These are phyloP conservation scores for Dendrocalamus latiflorus DNA, from an alignment of 202 grass and related monocot genomes.

Conservation along the genomic window DNA sequence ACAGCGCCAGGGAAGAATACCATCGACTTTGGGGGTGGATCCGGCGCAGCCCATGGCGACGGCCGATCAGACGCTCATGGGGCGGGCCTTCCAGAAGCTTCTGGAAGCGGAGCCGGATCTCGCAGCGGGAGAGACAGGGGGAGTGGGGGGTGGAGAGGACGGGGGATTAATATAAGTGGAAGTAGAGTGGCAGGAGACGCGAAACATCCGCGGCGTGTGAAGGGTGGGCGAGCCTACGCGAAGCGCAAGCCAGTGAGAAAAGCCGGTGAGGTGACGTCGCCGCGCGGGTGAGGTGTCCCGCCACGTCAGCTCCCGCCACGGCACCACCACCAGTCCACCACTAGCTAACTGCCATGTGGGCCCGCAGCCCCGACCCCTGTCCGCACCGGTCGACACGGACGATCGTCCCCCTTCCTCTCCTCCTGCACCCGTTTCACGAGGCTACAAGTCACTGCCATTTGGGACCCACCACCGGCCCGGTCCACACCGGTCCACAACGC, in stretches of 20 bases:
- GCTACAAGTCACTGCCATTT: background rate
- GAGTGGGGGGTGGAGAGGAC: background rate
- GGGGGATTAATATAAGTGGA: slow-evolving; percentile 21
- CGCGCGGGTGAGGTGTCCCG: background rate
- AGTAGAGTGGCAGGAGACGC: slow-evolving; percentile 18
- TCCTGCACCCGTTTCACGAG: background rate
- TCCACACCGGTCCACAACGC: background rate
- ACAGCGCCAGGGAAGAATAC: slow-evolving; percentile 11
- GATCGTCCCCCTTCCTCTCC: too few species aligned
- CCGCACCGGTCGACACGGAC: background rate
- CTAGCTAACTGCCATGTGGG: background rate
- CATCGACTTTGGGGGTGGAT: slow-evolving; percentile 64
- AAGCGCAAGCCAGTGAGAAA: background rate
- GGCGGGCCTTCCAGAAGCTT: slow-evolving; percentile 9
- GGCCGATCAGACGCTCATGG: slow-evolving; percentile 25
- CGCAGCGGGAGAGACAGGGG: background rate
- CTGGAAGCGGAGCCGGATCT: slow-evolving; percentile 21
- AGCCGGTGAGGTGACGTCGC: background rate
- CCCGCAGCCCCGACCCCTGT: background rate
- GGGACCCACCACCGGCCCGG: background rate
- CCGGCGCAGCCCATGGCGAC: slow-evolving; percentile 72
- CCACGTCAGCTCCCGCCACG: slow-evolving; percentile 8
- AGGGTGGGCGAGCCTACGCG: background rate
- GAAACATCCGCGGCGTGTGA: slow-evolving; percentile 17
- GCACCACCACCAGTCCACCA: background rate